A percentile compares a stretch with the other conserved stretches of the same genome.
phyloP scores from a whole-genome alignment of 1,284 basidiomycete genomes.

The Kalmanozyma brasiliensis region DNA sequence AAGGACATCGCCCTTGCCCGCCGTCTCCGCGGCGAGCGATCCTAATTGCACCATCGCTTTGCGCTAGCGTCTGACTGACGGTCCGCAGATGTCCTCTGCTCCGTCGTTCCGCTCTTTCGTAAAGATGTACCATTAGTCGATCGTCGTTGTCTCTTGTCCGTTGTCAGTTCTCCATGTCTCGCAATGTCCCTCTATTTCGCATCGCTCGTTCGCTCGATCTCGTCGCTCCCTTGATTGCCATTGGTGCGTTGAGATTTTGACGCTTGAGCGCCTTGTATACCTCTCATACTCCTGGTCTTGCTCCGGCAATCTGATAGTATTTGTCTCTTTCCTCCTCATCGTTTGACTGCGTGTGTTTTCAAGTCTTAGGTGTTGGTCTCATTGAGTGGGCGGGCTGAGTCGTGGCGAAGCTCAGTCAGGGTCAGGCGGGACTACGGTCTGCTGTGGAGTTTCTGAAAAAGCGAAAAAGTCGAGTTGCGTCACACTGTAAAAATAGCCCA shows the following conservation, averaged over 20 bases:
- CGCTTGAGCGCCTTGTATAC: constrained; percentile 41
- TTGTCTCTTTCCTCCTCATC: constrained; percentile 6
- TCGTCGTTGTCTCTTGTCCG: constrained; percentile 10
- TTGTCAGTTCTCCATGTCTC: constrained; percentile 9
- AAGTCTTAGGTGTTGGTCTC: neutral
- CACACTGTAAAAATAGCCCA: constrained; percentile 4
- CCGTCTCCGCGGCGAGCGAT: constrained; percentile 81
- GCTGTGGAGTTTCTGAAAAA: neutral
- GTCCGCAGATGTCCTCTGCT: neutral
- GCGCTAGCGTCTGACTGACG: constrained; percentile 8
- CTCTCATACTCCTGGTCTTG: constrained; percentile 18
- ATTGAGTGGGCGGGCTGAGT: no score
- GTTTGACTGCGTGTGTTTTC: constrained; percentile 3
- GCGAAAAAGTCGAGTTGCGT: constrained; percentile 6
- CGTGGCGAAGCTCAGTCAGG: no score
- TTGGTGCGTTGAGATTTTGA: constrained; percentile 12
- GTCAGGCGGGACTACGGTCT: neutral
- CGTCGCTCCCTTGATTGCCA: neutral
- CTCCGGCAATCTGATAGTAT: constrained; percentile 27
- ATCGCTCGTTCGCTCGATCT: constrained; percentile 29
- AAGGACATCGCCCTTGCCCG: constrained; percentile 95
- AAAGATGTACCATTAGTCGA: constrained; percentile 46
- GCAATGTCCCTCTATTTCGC: constrained; percentile 27
- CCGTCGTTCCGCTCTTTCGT: constrained; percentile 14
- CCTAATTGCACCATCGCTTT: constrained; percentile 37